Base-by-base conservation (phyloP, 2,329 filamentous ascomycete species). In the Calycina marina region DNA sequence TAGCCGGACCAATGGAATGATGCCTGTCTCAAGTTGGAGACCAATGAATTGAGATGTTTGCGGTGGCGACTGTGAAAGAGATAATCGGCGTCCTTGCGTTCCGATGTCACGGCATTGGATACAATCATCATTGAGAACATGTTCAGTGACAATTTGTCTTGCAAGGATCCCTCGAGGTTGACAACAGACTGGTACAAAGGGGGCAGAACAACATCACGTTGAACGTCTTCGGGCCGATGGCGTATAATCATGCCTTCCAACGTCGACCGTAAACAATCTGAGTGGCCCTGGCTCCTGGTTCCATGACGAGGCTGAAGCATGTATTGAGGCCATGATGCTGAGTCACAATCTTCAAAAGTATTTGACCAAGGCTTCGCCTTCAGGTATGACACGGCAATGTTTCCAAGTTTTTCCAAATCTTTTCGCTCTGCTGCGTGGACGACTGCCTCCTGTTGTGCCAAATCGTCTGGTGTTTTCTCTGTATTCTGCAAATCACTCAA, bases 101-200 rank as follows among this genome's bases (percentile, higher is more conserved):
- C 82, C 4, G 85, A 93, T 14, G 86, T 86, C 1, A 96, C 74
- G 0, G 84, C 75, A 49, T 96, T 96, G 42, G 83, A 77, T 2
- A 81, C 76, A 28, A 94, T 71, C 49, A 83, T 74, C 56, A 90
- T 79, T 1, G 82, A 70, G 49, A 94, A 94, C 1, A 92, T 57
- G 43, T 93, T 93, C 15, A 86, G 64, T 0, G 77, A 82, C 6
- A 93, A 54, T 47, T 76, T 83, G 53, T 94, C 86, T 48, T 88
- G 84, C 46, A 77, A 83, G 1, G 77, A 88, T 0, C 85, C 85
- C 39, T 90, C 72, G 2, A 94, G 62, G 33, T 77, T 65, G 0
- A 90, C 67, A 1, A 81, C 60, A 28, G 69, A 73, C 48, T 92
- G 80, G 25, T 73, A 58, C 3, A 94, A 67, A 0, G 70, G 65